Conservation (phyloP, 345 rosid species). For the Pistacia vera region DNA sequence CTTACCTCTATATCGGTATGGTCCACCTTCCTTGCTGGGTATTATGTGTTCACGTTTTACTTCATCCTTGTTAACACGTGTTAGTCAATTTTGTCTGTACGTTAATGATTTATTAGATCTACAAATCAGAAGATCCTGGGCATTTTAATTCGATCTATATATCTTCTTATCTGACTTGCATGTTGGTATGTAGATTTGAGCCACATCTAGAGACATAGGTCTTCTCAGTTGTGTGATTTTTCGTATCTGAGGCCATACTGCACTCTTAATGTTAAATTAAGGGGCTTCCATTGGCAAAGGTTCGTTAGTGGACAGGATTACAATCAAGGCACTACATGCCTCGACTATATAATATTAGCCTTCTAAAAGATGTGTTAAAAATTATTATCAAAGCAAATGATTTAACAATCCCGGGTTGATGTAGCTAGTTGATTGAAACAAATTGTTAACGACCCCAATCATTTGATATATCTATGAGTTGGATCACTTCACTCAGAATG, state of each 20-base stretch:
- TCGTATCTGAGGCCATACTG: not conserved
- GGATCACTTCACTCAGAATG: not conserved
- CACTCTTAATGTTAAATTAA: not conserved
- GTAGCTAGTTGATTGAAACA: not conserved
- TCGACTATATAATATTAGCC: not conserved
- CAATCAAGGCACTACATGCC: not conserved
- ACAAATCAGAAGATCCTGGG: slow-evolving; percentile 11
- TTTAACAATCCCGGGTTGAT: not conserved
- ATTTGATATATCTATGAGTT: not conserved
- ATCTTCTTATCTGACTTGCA: not conserved
- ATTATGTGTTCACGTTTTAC: slow-evolving; percentile 52
- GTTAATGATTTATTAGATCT: slow-evolving; percentile 11
- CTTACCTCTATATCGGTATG: slow-evolving; percentile 84
- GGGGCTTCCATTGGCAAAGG: not conserved
- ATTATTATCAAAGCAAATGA: not conserved
- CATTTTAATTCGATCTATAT: slow-evolving; percentile 8
- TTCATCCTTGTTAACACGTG: slow-evolving; percentile 43
- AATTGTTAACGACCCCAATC: not conserved
- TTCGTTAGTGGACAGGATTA: no score
- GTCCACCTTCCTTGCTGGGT: slow-evolving; percentile 74
- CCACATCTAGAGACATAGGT: not conserved
- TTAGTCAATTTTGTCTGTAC: slow-evolving; percentile 4
- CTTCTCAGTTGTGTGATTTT: not conserved
- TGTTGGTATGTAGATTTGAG: not conserved
- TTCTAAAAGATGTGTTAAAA: not conserved